A percentile compares a stretch with the other conserved stretches of the same genome.
These are phyloP conservation scores for Debaryomyces hansenii DNA, from an alignment of 805 yeast genomes.

Conservation along the genomic window DNA sequence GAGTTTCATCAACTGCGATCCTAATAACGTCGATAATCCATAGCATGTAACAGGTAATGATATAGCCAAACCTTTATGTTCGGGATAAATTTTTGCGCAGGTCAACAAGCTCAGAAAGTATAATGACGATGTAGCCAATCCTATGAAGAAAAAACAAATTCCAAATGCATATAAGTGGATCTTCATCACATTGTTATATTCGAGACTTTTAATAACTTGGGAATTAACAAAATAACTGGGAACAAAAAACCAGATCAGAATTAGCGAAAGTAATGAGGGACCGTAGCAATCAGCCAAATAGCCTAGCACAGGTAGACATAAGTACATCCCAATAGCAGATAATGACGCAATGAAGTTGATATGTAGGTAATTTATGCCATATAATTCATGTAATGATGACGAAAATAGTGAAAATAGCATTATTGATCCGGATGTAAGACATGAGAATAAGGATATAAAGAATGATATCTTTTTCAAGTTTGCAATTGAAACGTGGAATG, in stretches of 20 bases:
- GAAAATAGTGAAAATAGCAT: conserved; percentile 80
- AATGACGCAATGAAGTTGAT: conserved; percentile 72
- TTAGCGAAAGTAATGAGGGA: conserved; percentile 65
- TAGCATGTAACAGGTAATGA: conserved; percentile 86
- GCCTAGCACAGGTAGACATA: conserved; percentile 81
- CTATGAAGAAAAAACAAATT: conserved; percentile 56
- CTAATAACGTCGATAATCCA: conserved; percentile 78
- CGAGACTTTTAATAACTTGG: conserved; percentile 15
- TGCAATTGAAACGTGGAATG: conserved; percentile 39
- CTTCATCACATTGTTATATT: not conserved
- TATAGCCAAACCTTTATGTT: conserved; percentile 74
- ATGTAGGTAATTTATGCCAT: conserved; percentile 62
- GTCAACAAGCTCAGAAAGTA: conserved; percentile 72
- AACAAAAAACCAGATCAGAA: conserved; percentile 59
- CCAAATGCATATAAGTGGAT: conserved; percentile 31
- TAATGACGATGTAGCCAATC: conserved; percentile 70
- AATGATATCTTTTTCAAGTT: conserved; percentile 54
- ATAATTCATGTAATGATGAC: conserved; percentile 57
- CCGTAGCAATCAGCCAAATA: conserved; percentile 84
- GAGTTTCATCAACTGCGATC: conserved; percentile 59
- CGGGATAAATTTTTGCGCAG: conserved; percentile 84
- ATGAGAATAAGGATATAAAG: conserved; percentile 54
- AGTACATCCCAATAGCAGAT: conserved; percentile 78
- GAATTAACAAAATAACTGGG: conserved; percentile 60
- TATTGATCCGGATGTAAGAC: conserved; percentile 81